Base-by-base conservation (phyloP, 495 filamentous ascomycete species). In the Aspergillus ostianus region DNA sequence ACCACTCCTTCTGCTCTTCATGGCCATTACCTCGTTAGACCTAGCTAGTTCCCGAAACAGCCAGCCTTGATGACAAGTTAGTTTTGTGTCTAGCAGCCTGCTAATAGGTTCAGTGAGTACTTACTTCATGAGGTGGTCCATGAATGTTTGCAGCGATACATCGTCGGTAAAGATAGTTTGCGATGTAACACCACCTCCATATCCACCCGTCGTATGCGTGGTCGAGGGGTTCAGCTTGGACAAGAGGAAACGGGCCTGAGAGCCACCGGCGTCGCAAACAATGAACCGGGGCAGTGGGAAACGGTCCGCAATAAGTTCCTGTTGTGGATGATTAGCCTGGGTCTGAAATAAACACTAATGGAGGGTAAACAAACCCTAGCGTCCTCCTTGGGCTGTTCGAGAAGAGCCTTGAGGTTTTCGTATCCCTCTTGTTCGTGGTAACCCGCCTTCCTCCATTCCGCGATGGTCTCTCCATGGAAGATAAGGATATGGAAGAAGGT, bases 401-500 rank as follows among this genome's bases (percentile, higher is more conserved):
- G 80, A 49, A 99, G 82, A 29, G 84, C 74, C 59, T 88, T 91
- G 74, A 99, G 93, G 74, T 97, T 98, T 71, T 97, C 95, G 66
- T 99, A 99, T 47, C 93, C 95, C 66, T 98, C 94, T 73, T 97
- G 93, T 2, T 98, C 93, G 57, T 99, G 95, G 66, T 98, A 99
- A 3, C 95, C 95, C 17, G 92, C 92, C 76, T 99, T 98, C 65
- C 92, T 88, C 95, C 95, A 99, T 70, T 97, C 92, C 0, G 95
- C 95, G 70, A 98, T 89, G 4, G 93, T 98, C 78, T 98, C 94
- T 51, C 95, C 95, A 69, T 98, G 90, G 84, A 97, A 98, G 63
- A 99, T 99, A 53, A 99, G 86, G 60, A 99, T 98, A 71, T 98
- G 95, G 87, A 99, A 99, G 80, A 98, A 99, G 17, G 93, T 97